Evolutionary conservation across 23 red algal species (phyloP), one percentile per base, ranked within the genome.

Genomic region (Gracilaria gracilis): DNA sequence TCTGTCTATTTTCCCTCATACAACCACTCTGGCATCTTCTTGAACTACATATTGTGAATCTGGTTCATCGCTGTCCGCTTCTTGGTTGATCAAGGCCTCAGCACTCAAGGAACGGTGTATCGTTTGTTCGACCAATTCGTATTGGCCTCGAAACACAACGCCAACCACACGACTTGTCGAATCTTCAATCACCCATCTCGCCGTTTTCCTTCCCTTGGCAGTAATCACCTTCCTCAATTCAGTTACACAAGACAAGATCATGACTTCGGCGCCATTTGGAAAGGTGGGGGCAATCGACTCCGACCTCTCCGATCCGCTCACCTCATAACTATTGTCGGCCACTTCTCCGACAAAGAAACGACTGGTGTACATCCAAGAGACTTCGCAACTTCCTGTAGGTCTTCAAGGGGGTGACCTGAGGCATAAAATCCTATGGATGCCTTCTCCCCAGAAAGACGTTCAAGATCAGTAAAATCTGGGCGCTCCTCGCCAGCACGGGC

Each of bases 371-470:
- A 86, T 50, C 90, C 71, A 7, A 93, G 46, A 34, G 48, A 57
- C n/a, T 76, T 70, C 20, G 53, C 28, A 36, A 93, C 28, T 24
- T 50, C 44, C 33, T 67, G 70, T 20, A 94, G 14, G n/a, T 88
- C 65, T 31, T 74, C 34, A 39, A 95, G 75, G 32, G 94, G 94
- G 57, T 91, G 87, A 53, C 86, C 94, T 38, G 94, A 88, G 39
- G 81, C 81, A 42, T 95, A 95, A 74, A 95, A 92, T 27, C 94
- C 94, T 42, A 95, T 70, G 31, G 83, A 78, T 66, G 57, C 81
- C 40, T 90, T 87, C 66, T 95, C 94, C 14, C 74, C 61, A 72
- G 69, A 34, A 27, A 95, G 48, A 49, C 70, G 31, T 38, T 90
- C 86, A 49, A 91, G 37, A 55, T 51, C 39, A 28, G 87, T 46